Percentiles rank a stretch among this genome's conserved stretches.
Evolutionary conservation across 805 yeast species (phyloP).

Genomic region (Cyberlindnera xylosilytica): DNA sequence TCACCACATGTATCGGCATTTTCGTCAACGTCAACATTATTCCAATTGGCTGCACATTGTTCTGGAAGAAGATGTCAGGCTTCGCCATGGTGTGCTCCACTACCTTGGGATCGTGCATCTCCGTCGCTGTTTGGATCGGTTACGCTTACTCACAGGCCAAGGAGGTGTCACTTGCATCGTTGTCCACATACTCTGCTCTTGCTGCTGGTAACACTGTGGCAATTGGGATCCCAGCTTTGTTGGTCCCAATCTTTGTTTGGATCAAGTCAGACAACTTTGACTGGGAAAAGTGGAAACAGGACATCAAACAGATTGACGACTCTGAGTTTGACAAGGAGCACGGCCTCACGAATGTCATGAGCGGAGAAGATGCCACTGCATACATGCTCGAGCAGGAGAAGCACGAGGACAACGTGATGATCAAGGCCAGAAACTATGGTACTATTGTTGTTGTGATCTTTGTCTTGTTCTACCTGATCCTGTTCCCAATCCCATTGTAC

Average conservation of each 20-base stretch:
- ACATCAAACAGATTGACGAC: not conserved
- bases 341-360: not conserved
- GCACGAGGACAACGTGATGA: not conserved
- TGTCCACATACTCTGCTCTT: not conserved
- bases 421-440: not conserved
- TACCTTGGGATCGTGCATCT: not conserved
- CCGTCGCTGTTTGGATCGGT: not conserved
- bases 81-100: not conserved
- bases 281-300: not conserved
- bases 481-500: not conserved
- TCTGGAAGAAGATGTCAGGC: not conserved
- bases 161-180: not conserved
- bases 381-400: not conserved
- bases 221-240: not conserved
- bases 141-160: not conserved
- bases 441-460: not conserved
- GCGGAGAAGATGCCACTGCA: not conserved
- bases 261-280: constrained; percentile 1
- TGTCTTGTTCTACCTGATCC: constrained; percentile 1
- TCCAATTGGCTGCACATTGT: not conserved
- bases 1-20: not conserved
- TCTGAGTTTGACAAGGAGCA: not conserved
- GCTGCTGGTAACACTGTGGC: constrained; percentile 1
- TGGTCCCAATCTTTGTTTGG: not conserved
- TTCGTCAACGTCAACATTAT: not conserved